Base-by-base conservation (phyloP, 2,329 filamentous ascomycete genomes). In the Neonectria ditissima region DNA sequence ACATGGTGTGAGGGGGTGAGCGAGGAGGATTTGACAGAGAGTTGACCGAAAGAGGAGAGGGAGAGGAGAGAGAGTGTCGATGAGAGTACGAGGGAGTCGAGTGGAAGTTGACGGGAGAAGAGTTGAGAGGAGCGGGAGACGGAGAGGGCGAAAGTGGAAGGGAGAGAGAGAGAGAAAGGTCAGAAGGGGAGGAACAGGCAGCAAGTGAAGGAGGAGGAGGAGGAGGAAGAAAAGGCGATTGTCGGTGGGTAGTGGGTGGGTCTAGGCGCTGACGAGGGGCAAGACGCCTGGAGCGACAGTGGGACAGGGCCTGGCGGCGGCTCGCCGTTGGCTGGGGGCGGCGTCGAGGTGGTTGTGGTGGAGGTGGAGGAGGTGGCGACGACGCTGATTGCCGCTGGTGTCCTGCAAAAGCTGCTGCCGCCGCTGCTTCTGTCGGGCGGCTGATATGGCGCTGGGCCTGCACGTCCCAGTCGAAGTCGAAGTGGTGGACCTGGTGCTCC, bases 1-100 rank as follows among this genome's bases (percentile, higher is more conserved):
- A 77, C 75, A 76, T 82, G 76, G 77, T 77, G 63, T 67, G 61
- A 62, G 66, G 59, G 61, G 68, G 62, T 53, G 67, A 67, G 53
- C 41, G 65, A 60, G 62, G 62, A 59, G 47, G 28, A 51, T 53
- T 59, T 53, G 62, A 48, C 64, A 67, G 63, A 56, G 65, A 64
- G 60, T 63, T 43, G 50, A 63, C 55, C 64, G 69, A 67, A 54
- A 63, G 47, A 63, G 68, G 62, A 16, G 65, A 65, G 24, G 51
- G 64, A 41, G 63, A 69, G 32, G 69, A 73, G 28, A 65, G 60
- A 18, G 61, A 68, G 55, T 63, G 62, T 43, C 58, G 63, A 63
- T 32, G 68, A 18, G 70, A 65, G 51, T 65, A 63, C 47, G 65
- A 61, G 13, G 59, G 47, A 26, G 59, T 62, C 41, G 55, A 45